Evolutionary conservation across 495 filamentous ascomycete species (phyloP).

Genomic region (Daldinia loculata): DNA sequence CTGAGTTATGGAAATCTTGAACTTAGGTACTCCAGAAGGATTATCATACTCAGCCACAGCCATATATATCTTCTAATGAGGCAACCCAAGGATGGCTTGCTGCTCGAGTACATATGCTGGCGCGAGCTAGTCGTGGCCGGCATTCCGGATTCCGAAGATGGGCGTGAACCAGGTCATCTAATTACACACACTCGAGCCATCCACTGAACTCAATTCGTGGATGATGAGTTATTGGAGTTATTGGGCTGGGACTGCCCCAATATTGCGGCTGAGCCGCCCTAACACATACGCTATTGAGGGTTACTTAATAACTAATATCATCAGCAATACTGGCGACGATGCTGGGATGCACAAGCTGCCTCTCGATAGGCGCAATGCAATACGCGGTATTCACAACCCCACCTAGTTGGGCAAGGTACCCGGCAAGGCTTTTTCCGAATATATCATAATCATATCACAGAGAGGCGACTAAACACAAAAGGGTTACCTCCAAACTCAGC

Average conservation of each 20-base stretch:
- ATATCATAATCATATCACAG: slow-evolving; percentile 5
- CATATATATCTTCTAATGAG: slow-evolving; percentile 6
- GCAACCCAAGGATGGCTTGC: slow-evolving; percentile 18
- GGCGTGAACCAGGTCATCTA: slow-evolving; percentile 10
- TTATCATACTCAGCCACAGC: slow-evolving; percentile 31
- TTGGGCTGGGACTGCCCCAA: slow-evolving; percentile 26
- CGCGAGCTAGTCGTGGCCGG: slow-evolving; percentile 13
- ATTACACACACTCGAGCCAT: slow-evolving; percentile 11
- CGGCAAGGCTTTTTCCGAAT: slow-evolving; percentile 29
- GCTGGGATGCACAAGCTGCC: neutral
- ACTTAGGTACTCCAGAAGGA: neutral
- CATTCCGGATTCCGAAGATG: slow-evolving; percentile 20
- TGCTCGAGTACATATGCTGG: slow-evolving; percentile 7
- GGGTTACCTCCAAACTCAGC: slow-evolving; percentile 34
- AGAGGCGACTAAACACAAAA: slow-evolving; percentile 5
- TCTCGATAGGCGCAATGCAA: slow-evolving; percentile 1
- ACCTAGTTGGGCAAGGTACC: slow-evolving; percentile 21
- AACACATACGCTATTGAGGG: neutral
- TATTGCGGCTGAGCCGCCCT: slow-evolving; percentile 44
- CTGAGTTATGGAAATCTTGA: neutral
- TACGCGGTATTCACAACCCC: slow-evolving; percentile 15
- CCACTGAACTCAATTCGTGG: slow-evolving; percentile 9
- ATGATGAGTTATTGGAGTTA: slow-evolving; percentile 3
- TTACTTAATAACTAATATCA: neutral
- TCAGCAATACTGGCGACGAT: slow-evolving; percentile 1